Conservation (phyloP, 2,329 filamentous ascomycete genomes). For the Cladosporium velox region DNA sequence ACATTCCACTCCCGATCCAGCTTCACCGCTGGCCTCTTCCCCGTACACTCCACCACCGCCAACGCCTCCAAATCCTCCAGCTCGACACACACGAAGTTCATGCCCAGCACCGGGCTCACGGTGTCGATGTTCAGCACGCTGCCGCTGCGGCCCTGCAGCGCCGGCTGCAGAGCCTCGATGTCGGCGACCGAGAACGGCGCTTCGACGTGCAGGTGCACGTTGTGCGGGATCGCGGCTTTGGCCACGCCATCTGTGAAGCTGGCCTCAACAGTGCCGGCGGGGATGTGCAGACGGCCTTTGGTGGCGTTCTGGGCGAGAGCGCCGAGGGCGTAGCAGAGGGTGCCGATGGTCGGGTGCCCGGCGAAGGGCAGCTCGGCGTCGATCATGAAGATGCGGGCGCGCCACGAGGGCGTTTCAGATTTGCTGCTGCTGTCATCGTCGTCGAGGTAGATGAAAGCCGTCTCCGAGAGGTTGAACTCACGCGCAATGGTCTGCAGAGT, state of each 20-base stretch:
- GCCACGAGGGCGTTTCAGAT: constrained; percentile 39
- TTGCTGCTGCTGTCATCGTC: background rate
- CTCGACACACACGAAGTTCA: constrained; percentile 69
- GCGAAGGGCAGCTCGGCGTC: constrained; percentile 58
- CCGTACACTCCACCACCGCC: constrained; percentile 42
- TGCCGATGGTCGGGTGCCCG: constrained; percentile 59
- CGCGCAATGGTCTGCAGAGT: constrained; percentile 57
- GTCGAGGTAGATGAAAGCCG: constrained; percentile 54
- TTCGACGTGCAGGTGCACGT: constrained; percentile 61
- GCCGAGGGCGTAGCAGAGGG: constrained; percentile 51
- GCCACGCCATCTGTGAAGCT: constrained; percentile 48
- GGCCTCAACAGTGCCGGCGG: constrained; percentile 47
- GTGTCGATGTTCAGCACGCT: constrained; percentile 29
- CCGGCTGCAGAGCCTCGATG: constrained; percentile 41
- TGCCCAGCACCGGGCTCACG: constrained; percentile 65
- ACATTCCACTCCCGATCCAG: constrained; percentile 54
- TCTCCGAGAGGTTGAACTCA: constrained; percentile 62
- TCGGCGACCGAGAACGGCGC: constrained; percentile 34
- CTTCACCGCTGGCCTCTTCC: constrained; percentile 37
- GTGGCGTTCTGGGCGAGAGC: constrained; percentile 32
- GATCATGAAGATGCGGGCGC: constrained; percentile 58
- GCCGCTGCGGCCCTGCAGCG: constrained; percentile 28
- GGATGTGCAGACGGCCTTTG: constrained; percentile 45
- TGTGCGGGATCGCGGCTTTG: constrained; percentile 66
- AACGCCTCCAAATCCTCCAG: constrained; percentile 64